Evolutionary conservation across 2,329 filamentous ascomycete species (phyloP).

Genomic region (Aureobasidium uvarum): DNA sequence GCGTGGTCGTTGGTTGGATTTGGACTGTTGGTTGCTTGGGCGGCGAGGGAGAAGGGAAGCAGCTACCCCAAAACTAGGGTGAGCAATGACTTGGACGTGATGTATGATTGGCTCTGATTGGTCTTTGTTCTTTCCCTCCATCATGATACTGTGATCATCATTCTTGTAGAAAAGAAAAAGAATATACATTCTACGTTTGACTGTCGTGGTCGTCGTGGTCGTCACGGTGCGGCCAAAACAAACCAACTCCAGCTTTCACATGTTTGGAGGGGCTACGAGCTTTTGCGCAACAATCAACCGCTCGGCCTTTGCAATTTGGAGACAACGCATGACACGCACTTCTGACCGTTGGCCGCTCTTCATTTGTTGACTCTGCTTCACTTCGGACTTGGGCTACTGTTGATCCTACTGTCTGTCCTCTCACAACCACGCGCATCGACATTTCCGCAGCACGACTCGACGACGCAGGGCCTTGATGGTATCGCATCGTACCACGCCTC

Average conservation of each 20-base stretch:
- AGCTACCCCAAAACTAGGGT: neutral
- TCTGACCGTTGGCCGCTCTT: constrained; percentile 4
- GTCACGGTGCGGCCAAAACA: constrained; percentile 1
- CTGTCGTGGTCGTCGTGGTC: neutral
- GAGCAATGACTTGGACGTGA: neutral
- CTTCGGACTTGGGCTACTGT: neutral
- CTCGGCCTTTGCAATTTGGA: neutral
- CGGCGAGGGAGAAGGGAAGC: neutral
- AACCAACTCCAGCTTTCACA: constrained; percentile 21
- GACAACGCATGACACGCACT: constrained; percentile 21
- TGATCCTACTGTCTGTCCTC: neutral
- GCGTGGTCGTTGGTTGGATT: neutral
- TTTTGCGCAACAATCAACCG: constrained; percentile 21
- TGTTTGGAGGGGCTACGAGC: constrained; percentile 25
- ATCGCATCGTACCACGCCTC: constrained; percentile 12
- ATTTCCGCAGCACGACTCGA: neutral
- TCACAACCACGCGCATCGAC: neutral
- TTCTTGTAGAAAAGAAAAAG: neutral
- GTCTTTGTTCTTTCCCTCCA: neutral
- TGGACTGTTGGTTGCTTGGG: constrained; percentile 13
- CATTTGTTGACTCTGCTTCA: neutral
- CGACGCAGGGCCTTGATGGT: constrained; percentile 19
- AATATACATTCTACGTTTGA: neutral
- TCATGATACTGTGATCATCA: neutral
- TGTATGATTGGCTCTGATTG: neutral